Evolutionary conservation across 2,329 filamentous ascomycete genomes (phyloP), one percentile per base, ranked within the genome.

Genomic region (Xylaria sp.): DNA sequence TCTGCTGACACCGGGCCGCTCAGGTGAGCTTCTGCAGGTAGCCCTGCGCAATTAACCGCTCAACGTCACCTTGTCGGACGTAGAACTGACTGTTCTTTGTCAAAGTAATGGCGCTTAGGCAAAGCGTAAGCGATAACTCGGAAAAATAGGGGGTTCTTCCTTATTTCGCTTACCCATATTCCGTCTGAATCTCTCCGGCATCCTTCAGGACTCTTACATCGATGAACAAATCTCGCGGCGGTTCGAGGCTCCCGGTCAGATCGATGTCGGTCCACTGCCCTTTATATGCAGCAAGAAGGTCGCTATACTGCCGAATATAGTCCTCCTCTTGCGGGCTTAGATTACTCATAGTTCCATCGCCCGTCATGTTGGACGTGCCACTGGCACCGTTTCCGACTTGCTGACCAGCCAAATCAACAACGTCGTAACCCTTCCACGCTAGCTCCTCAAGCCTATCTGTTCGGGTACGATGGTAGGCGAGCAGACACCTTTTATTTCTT

Each of bases 61-160:
- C 95, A 6, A 99, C 95, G 78, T 99, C 95, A 23, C 92, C 94
- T 73, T 97, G 92, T 47, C 94, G 87, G 38, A 99, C 95, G 73
- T 96, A 98, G 74, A 99, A 96, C 74, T 99, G 95, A 72, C 93
- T 97, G 77, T 99, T 98, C 78, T 96, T 98, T 37, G 93, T 97
- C 80, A 99, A 84, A 62, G 91, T 98, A 71, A 99, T 97, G 11
- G 93, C 91, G 15, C 93, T 97, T 69, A 33, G 44, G 33, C 8
- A 58, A 66, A 49, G 60, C 67, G 72, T 67, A 67, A 74, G 71
- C 68, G 62, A 40, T 41, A 27, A 41, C 55, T 53, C 54, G 10
- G 15, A 2, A 38, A 40, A 44, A 7, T 17, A 44, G 55, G 38
- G 29, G 29, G 17, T 11, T 49, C 11, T 27, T 52, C 27, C 33